Base-by-base conservation (phyloP, 2,329 filamentous ascomycete genomes). In the Fusarium sp. region DNA sequence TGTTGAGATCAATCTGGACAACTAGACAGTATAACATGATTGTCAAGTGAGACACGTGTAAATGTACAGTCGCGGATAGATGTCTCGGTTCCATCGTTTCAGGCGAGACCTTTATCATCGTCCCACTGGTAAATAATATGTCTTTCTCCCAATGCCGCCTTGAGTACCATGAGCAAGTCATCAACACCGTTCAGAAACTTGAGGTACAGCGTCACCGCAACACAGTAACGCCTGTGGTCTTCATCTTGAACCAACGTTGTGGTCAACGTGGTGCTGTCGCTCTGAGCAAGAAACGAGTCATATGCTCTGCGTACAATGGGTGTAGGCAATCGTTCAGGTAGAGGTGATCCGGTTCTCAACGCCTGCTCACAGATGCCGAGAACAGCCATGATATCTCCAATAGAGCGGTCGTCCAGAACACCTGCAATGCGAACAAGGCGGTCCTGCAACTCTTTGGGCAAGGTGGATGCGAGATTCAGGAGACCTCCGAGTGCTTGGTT, bases 321-420 rank as follows among this genome's bases (percentile, higher is more conserved):
- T 2, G 78, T 76, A 0, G 81, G 81, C 1, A 84, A 61, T 3
- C 80, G 71, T 47, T 80, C 78, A 0, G 81, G 81, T 1, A 82
- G 63, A 1, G 82, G 74, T n/a, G 77, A 75, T 0, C 79, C 81
- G 0, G 79, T 82, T 17, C 78, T 75, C 13, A 84, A 65, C 2
- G 79, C 71, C 45, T 82, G 79, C 44, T 82, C 79, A 7, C 81
- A 66, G 4, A 83, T 75, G 2, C 71, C 72, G 1, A 84, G 64
- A 3, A 83, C 79, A 1, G 79, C 79, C 81, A 83, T 84, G 46
- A 81, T 61, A 25, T 82, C 80, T 4, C 78, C 80, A 9, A 84
- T 77, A n/a, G 71, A 72, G 2, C 72, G 69, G 14, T 81, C 76
- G 27, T 80, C 77, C 1, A 78, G 63, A 1, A 82, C 66, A 2